These are phyloP conservation scores for Rhododendron ovatum DNA, from an alignment of 148 eudicot genomes.

Conservation along the genomic window DNA sequence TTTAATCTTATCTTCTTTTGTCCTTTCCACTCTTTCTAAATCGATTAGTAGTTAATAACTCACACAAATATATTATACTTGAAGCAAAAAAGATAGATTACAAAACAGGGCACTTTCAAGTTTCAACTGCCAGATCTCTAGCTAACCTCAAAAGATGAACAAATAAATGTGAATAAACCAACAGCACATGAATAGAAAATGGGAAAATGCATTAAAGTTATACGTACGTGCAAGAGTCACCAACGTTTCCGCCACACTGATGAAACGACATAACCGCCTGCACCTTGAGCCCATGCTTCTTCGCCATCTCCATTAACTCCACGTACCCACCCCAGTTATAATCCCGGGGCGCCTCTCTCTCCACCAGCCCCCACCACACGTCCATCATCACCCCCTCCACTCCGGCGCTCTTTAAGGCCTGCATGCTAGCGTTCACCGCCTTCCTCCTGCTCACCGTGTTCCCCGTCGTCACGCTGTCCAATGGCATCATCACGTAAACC, in stretches of 20 bases:
- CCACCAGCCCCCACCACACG: constrained; percentile 97
- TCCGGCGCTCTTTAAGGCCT: constrained; percentile 81
- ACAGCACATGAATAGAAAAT: neutral
- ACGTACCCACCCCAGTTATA: constrained; percentile 88
- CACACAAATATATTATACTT: neutral
- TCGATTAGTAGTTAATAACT: neutral
- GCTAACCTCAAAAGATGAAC: neutral
- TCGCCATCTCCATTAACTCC: constrained; percentile 72
- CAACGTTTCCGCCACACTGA: constrained; percentile 93
- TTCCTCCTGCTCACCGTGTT: constrained; percentile 60
- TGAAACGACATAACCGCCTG: constrained; percentile 96
- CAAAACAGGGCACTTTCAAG: neutral
- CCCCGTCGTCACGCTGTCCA: constrained; percentile 73
- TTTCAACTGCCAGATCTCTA: neutral
- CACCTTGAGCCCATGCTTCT: constrained; percentile 63
- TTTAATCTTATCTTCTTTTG: neutral
- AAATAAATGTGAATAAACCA: neutral
- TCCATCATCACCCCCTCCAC: constrained; percentile 95
- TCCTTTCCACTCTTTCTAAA: neutral
- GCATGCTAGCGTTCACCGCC: constrained; percentile 80
- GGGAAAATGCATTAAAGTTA: neutral
- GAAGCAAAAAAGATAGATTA: neutral
- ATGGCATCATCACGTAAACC: constrained; percentile 92
- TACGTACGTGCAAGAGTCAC: constrained; percentile 81
- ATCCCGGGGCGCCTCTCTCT: constrained; percentile 65